Evolutionary conservation across 75 land plant species (phyloP), one percentile per base, ranked within the genome.

Genomic region (Chamaecyparis obtusa): DNA sequence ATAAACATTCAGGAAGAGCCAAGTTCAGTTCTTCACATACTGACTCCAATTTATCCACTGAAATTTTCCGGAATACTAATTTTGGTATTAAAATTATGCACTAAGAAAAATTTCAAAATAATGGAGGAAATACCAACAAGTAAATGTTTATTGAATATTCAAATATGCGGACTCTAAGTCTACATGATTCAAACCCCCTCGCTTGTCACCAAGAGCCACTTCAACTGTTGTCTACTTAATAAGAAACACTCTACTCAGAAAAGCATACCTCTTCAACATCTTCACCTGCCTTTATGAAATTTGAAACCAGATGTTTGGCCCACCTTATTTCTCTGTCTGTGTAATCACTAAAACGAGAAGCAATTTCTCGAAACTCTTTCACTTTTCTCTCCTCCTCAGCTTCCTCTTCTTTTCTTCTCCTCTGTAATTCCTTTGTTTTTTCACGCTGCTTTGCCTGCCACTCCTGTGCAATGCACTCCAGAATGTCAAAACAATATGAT

Each of bases 371-470:
- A 82, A 95, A 95, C 85, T 97, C 94, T 60, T 84, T 85, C 49
- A 90, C 89, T 87, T 95, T 95, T 85, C 91, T 91, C 27, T 86
- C 87, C 83, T 97, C 99, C 84, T 93, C 95, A 55, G 92, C 96
- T 21, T 93, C 94, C 82, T 95, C 99, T 75, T 79, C 89, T 83
- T 89, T 91, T 43, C 96, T 92, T 57, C 37, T 72, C 51, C 87
- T 80, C 54, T 90, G 85, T 69, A 95, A 89, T 69, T 97, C 96
- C 89, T 90, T 91, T 13, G 90, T 94, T 90, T 94, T 96, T 80
- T 95, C 92, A 48, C 97, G 60, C 87, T 94, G 96, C 48, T 85
- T 84, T 46, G 92, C 97, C 90, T 98, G 94, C 99, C 99, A 98
- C 87, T 97, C 99, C 99, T 98, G 89, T 60, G 57, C 87, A 72